These are phyloP conservation scores for Hypoxylon sp. DNA, from an alignment of 2,329 filamentous ascomycete genomes.

Conservation along the genomic window DNA sequence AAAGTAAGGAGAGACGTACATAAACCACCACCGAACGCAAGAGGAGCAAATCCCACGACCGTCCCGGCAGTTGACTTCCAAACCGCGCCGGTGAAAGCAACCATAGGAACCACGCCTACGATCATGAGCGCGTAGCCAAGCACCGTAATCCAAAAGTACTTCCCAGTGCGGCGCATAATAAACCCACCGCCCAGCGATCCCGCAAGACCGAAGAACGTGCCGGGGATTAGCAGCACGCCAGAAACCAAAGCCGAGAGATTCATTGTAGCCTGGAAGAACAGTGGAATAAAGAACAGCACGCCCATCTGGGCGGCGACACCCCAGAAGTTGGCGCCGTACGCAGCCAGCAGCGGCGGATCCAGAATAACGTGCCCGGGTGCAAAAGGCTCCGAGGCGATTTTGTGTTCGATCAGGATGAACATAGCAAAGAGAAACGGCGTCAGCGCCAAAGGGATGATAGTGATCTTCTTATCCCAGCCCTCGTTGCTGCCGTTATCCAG, in stretches of 20 bases:
- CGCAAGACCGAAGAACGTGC: conserved; percentile 67
- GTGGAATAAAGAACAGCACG: conserved; percentile 75
- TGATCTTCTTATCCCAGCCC: conserved; percentile 68
- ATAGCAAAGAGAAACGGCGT: conserved; percentile 67
- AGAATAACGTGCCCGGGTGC: conserved; percentile 79
- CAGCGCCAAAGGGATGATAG: conserved; percentile 64
- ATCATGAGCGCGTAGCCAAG: conserved; percentile 62
- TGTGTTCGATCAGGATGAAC: conserved; percentile 75
- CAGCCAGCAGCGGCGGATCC: conserved; percentile 70
- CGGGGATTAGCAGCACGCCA: conserved; percentile 72
- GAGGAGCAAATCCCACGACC: conserved; percentile 63
- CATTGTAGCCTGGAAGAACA: conserved; percentile 79
- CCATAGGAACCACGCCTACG: conserved; percentile 62
- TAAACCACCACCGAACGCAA: conserved; percentile 52
- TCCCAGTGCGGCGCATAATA: conserved; percentile 74
- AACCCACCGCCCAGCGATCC: conserved; percentile 72
- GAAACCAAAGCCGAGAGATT: conserved; percentile 69
- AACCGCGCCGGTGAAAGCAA: conserved; percentile 65
- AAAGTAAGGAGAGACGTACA: conserved; percentile 42
- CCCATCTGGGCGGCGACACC: conserved; percentile 65
- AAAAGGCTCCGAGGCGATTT: conserved; percentile 74
- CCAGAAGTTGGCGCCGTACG: conserved; percentile 78
- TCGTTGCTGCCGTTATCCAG: conserved; percentile 78
- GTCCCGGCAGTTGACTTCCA: conserved; percentile 59
- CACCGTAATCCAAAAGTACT: conserved; percentile 75